Evolutionary conservation across 2,329 filamentous ascomycete species (phyloP).

Genomic region (Pseudogymnoascus sp.): DNA sequence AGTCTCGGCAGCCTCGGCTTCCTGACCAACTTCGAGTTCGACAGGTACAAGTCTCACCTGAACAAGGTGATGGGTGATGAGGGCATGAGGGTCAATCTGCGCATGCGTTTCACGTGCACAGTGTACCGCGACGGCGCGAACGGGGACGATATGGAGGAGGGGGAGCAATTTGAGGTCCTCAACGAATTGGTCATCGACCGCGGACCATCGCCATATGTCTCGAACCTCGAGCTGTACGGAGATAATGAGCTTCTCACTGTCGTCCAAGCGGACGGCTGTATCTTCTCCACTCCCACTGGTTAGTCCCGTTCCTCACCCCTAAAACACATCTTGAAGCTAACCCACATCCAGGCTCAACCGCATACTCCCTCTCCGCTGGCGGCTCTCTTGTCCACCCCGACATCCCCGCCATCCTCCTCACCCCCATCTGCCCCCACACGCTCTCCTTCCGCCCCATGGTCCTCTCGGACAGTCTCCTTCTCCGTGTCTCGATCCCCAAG

Average conservation of each 20-base stretch:
- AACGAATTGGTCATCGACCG: constrained; percentile 98
- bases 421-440: constrained; percentile 95
- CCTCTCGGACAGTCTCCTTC: constrained; percentile 84
- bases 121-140: constrained; percentile 67
- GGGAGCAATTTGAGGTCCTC: constrained; percentile 93
- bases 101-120: constrained; percentile 98
- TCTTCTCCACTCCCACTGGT: constrained; percentile 92
- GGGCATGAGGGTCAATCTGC: constrained; percentile 93
- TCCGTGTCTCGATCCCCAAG: constrained; percentile 78
- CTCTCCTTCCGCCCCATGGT: constrained; percentile 97
- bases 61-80: constrained; percentile 86
- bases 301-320: constrained; percentile 22
- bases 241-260: constrained; percentile 93
- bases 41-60: constrained; percentile 78
- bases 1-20: constrained; percentile 81
- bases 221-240: constrained; percentile 90
- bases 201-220: constrained; percentile 92
- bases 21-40: constrained; percentile 80
- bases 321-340: not conserved
- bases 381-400: constrained; percentile 94
- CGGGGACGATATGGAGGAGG: constrained; percentile 66
- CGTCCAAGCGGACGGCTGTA: constrained; percentile 93
- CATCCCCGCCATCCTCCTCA: constrained; percentile 92
- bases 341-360: constrained; percentile 56
- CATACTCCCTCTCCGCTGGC: constrained; percentile 91